A percentile compares a stretch with the other conserved stretches of the same genome.
Conservation (phyloP, 768 basidiomycete species). For the Lactarius indigo region DNA sequence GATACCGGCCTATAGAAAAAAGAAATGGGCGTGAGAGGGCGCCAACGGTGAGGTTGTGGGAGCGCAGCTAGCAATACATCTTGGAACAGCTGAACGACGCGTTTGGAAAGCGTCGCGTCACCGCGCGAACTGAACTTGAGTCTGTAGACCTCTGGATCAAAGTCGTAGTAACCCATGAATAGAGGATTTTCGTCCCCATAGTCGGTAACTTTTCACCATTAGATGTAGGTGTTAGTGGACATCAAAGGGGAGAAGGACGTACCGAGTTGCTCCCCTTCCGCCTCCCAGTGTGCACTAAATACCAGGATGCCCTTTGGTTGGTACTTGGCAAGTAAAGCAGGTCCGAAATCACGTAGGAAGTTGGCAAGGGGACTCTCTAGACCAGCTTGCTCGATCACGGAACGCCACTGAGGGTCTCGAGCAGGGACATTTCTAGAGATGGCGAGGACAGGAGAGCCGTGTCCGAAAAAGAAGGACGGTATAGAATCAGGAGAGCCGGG, state of each 20-base stretch:
- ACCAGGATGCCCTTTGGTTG: conserved; percentile 75
- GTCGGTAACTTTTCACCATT: conserved; percentile 55
- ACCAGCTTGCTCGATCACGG: conserved; percentile 35
- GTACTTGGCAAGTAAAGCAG: conserved; percentile 62
- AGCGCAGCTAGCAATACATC: conserved; percentile 35
- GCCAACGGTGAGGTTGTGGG: not conserved
- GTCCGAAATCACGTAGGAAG: conserved; percentile 67
- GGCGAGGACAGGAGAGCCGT: conserved; percentile 57
- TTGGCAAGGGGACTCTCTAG: conserved; percentile 50
- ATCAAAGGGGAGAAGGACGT: conserved; percentile 20
- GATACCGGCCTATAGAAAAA: conserved; percentile 45
- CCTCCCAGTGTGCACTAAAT: conserved; percentile 84
- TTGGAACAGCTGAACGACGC: conserved; percentile 58
- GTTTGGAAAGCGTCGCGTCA: conserved; percentile 51
- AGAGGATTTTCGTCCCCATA: conserved; percentile 76
- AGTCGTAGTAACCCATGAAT: conserved; percentile 72
- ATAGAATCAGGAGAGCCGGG: conserved; percentile 58
- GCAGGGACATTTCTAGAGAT: conserved; percentile 31
- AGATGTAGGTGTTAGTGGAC: not conserved
- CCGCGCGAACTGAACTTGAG: conserved; percentile 68
- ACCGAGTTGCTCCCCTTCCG: conserved; percentile 54
- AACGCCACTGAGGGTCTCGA: not conserved
- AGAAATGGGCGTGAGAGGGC: not conserved
- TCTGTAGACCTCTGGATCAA: conserved; percentile 54
- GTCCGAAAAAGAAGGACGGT: conserved; percentile 74